Evolutionary conservation across 2,329 filamentous ascomycete genomes (phyloP).

Genomic region (Apiospora aurea): DNA sequence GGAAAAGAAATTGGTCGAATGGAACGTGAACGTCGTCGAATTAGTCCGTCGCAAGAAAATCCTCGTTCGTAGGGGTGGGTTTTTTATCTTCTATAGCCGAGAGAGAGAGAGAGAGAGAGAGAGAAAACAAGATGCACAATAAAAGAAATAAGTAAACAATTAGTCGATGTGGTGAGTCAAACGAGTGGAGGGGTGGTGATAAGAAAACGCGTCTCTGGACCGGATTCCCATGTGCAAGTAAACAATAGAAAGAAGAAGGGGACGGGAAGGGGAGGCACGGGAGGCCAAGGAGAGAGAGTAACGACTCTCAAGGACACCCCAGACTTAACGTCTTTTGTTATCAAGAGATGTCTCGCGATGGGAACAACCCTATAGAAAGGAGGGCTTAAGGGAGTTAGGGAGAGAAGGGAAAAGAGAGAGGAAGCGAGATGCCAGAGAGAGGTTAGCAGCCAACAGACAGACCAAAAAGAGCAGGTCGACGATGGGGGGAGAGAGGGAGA

Average conservation of each 20-base stretch:
- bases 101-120: background rate
- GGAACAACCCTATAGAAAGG: slow-evolving; percentile 33
- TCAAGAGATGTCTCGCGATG: slow-evolving; percentile 32
- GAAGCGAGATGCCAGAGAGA: background rate
- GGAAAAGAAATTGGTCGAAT: slow-evolving; percentile 3
- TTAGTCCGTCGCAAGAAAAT: slow-evolving; percentile 15
- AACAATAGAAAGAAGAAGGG: slow-evolving; percentile 28
- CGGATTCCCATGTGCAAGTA: slow-evolving; percentile 23
- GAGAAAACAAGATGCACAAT: slow-evolving; percentile 12
- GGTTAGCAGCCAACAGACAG: slow-evolving; percentile 17
- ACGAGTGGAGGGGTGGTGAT: slow-evolving; percentile 19
- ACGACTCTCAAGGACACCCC: slow-evolving; percentile 17
- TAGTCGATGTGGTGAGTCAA: slow-evolving; percentile 21
- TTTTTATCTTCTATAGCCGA: slow-evolving; percentile 3
- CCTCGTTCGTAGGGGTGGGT: slow-evolving; percentile 5
- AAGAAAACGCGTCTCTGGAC: slow-evolving; percentile 13
- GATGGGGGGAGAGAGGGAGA: slow-evolving; percentile 8
- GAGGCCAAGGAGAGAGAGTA: slow-evolving; percentile 23
- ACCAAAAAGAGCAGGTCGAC: slow-evolving; percentile 11
- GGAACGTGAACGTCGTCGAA: slow-evolving; percentile 13
- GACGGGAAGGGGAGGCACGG: slow-evolving; percentile 27
- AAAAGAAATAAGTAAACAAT: slow-evolving; percentile 21
- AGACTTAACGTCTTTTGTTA: slow-evolving; percentile 30
- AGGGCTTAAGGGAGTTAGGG: slow-evolving; percentile 29
- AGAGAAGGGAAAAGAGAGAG: slow-evolving; percentile 24